phyloP scores from a whole-genome alignment of 2,329 filamentous ascomycete genomes.

The Annulohypoxylon truncatum region DNA sequence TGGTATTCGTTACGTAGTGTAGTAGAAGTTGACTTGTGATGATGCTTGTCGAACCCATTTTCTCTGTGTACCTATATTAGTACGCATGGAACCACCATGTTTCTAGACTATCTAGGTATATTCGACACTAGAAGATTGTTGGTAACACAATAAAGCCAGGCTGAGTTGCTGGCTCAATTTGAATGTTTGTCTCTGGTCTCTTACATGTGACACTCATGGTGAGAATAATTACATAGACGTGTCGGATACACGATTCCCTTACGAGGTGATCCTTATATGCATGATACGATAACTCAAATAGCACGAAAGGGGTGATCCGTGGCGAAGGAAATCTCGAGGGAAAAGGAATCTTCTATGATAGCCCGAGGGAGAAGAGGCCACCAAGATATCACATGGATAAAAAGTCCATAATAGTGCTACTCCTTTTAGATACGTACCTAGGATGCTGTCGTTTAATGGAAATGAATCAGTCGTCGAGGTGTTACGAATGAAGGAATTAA shows the following conservation, averaged over 20 bases:
- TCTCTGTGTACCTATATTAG: neutral
- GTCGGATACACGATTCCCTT: neutral
- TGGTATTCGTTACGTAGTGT: too few species aligned
- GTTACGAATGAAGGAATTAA: constrained; percentile 2
- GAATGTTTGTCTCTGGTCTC: neutral
- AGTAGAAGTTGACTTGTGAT: neutral
- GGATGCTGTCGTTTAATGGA: neutral
- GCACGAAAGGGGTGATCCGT: neutral
- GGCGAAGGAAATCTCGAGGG: neutral
- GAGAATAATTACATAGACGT: neutral
- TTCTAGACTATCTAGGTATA: neutral
- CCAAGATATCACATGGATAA: neutral
- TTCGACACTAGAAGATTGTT: neutral
- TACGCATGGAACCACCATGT: neutral
- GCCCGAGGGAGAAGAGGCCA: too few species aligned
- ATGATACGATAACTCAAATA: neutral
- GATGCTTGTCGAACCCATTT: neutral
- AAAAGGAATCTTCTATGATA: neutral
- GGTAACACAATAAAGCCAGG: neutral
- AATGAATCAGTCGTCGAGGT: neutral
- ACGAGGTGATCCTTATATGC: too few species aligned
- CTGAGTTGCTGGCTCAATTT: neutral
- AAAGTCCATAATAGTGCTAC: neutral
- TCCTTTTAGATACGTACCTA: neutral
- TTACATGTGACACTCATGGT: neutral